Percentiles rank a stretch among this genome's conserved stretches.
Evolutionary conservation across 169 alveolate species (phyloP).

Genomic region (Plasmodium knowlesi): DNA sequence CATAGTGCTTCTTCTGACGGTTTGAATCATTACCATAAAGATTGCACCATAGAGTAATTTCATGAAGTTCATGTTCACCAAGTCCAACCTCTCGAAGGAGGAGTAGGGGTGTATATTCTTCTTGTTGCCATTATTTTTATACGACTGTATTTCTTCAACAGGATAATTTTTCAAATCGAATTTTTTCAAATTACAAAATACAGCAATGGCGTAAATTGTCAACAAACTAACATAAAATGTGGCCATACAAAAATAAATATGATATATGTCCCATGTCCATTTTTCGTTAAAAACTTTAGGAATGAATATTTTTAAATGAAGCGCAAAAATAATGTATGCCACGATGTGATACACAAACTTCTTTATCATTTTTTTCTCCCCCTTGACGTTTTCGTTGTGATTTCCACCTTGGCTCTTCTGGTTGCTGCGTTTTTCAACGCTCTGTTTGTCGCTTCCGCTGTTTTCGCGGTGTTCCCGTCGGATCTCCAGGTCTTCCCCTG

Average conservation of each 20-base stretch:
- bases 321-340: slow-evolving; percentile 29
- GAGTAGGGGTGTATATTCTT: slow-evolving; percentile 48
- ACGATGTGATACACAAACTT: slow-evolving; percentile 54
- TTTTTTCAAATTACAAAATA: slow-evolving; percentile 4
- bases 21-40: slow-evolving; percentile 8
- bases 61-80: slow-evolving; percentile 17
- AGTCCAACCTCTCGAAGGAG: slow-evolving; percentile 34
- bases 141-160: neutral
- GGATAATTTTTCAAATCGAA: slow-evolving; percentile 38
- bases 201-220: neutral
- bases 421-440: neutral
- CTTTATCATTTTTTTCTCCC: slow-evolving; percentile 40
- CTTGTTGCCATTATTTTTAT: neutral
- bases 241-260: slow-evolving; percentile 33
- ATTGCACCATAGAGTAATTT: slow-evolving; percentile 28
- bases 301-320: slow-evolving; percentile 45
- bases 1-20: neutral
- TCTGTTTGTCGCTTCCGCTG: neutral
- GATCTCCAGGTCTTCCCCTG: neutral
- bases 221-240: neutral
- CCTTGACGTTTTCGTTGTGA: neutral
- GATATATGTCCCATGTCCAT: slow-evolving; percentile 62
- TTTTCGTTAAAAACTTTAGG: neutral
- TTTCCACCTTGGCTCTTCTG: neutral
- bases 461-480: no score